A percentile compares a stretch with the other conserved stretches of the same genome.
These are phyloP conservation scores for Leishmania mexicana DNA, from an alignment of 208 protist species.

Conservation along the genomic window DNA sequence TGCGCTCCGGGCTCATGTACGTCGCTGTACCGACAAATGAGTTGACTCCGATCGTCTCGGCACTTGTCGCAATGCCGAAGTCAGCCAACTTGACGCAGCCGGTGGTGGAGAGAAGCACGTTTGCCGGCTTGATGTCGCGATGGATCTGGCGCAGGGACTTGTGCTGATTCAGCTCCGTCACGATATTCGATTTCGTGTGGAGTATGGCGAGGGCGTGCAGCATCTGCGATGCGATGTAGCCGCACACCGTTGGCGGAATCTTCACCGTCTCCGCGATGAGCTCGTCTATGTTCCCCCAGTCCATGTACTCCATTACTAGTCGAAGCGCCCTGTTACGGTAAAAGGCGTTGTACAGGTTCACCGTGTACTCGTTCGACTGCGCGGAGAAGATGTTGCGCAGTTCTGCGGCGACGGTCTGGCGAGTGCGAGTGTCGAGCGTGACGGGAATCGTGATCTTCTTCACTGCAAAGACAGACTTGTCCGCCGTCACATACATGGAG, in stretches of 20 bases:
- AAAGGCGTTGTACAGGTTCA: slow-evolving; percentile 87
- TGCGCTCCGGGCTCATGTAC: slow-evolving; percentile 91
- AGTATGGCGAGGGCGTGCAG: slow-evolving; percentile 83
- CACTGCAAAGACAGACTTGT: slow-evolving; percentile 65
- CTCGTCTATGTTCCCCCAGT: slow-evolving; percentile 88
- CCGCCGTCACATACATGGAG: slow-evolving; percentile 61
- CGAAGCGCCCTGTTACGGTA: slow-evolving; percentile 68
- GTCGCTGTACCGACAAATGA: slow-evolving; percentile 89
- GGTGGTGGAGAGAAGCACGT: slow-evolving; percentile 84
- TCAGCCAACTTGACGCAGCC: slow-evolving; percentile 81
- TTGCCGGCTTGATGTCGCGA: slow-evolving; percentile 88
- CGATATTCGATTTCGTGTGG: slow-evolving; percentile 84
- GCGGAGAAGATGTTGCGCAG: slow-evolving; percentile 85
- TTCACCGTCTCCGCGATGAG: slow-evolving; percentile 54
- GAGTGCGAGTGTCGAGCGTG: slow-evolving; percentile 57
- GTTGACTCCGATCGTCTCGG: slow-evolving; percentile 82
- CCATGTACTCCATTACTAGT: slow-evolving; percentile 91
- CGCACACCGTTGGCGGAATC: slow-evolving; percentile 57
- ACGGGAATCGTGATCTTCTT: slow-evolving; percentile 78
- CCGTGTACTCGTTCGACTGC: slow-evolving; percentile 69
- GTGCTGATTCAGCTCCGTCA: slow-evolving; percentile 72
- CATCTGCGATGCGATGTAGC: slow-evolving; percentile 80
- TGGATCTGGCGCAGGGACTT: slow-evolving; percentile 86
- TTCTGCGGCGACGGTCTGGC: slow-evolving; percentile 78
- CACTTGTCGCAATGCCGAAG: slow-evolving; percentile 86